These are phyloP conservation scores for Pachysandra terminalis DNA, from an alignment of 164 flowering plant genomes.

Conservation along the genomic window DNA sequence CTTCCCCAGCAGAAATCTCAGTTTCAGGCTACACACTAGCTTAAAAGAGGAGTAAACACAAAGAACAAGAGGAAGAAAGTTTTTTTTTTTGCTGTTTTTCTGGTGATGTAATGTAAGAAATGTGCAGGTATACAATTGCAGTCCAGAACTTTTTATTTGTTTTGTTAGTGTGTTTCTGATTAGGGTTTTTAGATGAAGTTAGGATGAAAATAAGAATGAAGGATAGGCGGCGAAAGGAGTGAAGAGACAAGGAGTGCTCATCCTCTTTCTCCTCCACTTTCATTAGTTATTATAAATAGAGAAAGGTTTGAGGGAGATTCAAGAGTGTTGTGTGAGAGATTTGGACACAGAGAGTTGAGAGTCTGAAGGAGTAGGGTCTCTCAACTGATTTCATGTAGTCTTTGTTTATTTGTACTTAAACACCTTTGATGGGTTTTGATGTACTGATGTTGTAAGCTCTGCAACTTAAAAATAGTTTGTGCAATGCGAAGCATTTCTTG, in stretches of 20 bases:
- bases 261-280: slow-evolving; percentile 84
- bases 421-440: slow-evolving; percentile 10
- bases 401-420: slow-evolving; percentile 14
- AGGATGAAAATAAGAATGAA: slow-evolving; percentile 29
- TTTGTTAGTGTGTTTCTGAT: slow-evolving; percentile 15
- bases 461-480: slow-evolving; percentile 33
- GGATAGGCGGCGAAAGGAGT: slow-evolving; percentile 64
- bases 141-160: slow-evolving; percentile 28
- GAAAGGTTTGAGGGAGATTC: slow-evolving; percentile 12
- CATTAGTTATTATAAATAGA: slow-evolving; percentile 8
- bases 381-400: slow-evolving; percentile 19
- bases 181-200: slow-evolving; percentile 14
- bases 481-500: slow-evolving; percentile 6
- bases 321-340: not conserved
- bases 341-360: slow-evolving; percentile 20
- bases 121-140: slow-evolving; percentile 50
- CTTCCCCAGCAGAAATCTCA: slow-evolving; percentile 52
- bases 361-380: slow-evolving; percentile 14
- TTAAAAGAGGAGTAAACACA: too few species aligned
- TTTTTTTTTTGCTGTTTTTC: slow-evolving; percentile 6
- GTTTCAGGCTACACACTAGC: slow-evolving; percentile 58
- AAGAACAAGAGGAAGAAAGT: not conserved
- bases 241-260: slow-evolving; percentile 90
- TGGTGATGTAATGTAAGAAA: slow-evolving; percentile 23
- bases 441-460: slow-evolving; percentile 35